phyloP scores from a whole-genome alignment of 1,139 yeast species.

The Lodderomyces jiufengensis region DNA sequence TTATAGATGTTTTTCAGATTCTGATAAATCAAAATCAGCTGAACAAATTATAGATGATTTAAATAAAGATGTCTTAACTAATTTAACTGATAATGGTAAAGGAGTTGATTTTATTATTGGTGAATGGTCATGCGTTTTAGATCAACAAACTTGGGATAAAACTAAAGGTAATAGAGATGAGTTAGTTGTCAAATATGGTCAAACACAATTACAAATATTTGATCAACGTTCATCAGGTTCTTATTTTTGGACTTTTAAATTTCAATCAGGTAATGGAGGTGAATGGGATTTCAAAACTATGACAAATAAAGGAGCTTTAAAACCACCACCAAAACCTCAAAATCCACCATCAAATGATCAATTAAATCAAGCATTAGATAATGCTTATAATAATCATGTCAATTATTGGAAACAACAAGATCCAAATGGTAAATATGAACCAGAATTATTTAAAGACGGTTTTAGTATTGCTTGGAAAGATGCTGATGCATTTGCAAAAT shows the following conservation, averaged over 20 bases:
- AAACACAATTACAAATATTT: slow-evolving; percentile 42
- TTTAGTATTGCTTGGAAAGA: slow-evolving; percentile 74
- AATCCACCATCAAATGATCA: slow-evolving; percentile 37
- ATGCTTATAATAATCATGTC: slow-evolving; percentile 46
- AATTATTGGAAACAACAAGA: slow-evolving; percentile 68
- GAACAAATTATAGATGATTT: slow-evolving; percentile 60
- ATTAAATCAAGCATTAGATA: slow-evolving; percentile 38
- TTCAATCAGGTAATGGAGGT: slow-evolving; percentile 86
- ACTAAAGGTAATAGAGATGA: slow-evolving; percentile 43
- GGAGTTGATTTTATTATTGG: slow-evolving; percentile 79
- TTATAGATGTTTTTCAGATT: slow-evolving; percentile 80
- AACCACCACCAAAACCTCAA: slow-evolving; percentile 21
- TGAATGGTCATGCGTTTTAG: slow-evolving; percentile 87
- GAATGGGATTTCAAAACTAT: slow-evolving; percentile 92
- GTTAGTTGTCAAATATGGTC: slow-evolving; percentile 37
- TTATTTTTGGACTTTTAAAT: slow-evolving; percentile 90
- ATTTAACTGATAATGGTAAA: slow-evolving; percentile 40
- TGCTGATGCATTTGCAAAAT: slow-evolving; percentile 59
- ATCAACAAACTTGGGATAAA: slow-evolving; percentile 67
- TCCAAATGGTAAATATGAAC: slow-evolving; percentile 63
- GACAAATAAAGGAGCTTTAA: slow-evolving; percentile 62
- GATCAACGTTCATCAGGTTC: slow-evolving; percentile 56
- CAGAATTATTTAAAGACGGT: slow-evolving; percentile 77
- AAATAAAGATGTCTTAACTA: slow-evolving; percentile 48
- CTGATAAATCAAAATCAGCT: slow-evolving; percentile 65